Percentiles rank a stretch among this genome's conserved stretches.
phyloP scores from a whole-genome alignment of 164 flowering plant species.

The Macadamia tetraphylla region DNA sequence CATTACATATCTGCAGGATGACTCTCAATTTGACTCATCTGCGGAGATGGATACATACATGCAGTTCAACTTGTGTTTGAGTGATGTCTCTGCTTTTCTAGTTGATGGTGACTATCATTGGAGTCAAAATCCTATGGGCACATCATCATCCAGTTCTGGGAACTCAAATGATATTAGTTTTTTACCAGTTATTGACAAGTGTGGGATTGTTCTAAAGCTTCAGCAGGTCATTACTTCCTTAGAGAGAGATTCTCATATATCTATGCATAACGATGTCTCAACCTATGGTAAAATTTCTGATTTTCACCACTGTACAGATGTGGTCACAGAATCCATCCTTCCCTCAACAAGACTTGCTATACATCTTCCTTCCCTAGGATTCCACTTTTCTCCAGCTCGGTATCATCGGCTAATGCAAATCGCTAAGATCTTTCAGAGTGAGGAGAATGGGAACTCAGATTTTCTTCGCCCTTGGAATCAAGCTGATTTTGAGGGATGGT shows the following conservation, averaged over 20 bases:
- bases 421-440: constrained; percentile 66
- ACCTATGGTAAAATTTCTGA: neutral
- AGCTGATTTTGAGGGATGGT: constrained; percentile 96
- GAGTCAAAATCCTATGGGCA: constrained; percentile 30
- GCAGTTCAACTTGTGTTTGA: constrained; percentile 79
- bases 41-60: constrained; percentile 60
- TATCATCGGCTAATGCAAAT: constrained; percentile 93
- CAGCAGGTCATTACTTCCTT: constrained; percentile 59
- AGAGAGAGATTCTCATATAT: neutral
- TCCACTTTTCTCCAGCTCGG: constrained; percentile 96
- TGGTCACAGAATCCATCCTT: constrained; percentile 50
- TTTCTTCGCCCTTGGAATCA: constrained; percentile 67
- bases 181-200: constrained; percentile 87
- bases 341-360: constrained; percentile 78
- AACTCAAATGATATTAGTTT: constrained; percentile 20
- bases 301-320: constrained; percentile 39
- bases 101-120: constrained; percentile 91
- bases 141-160: constrained; percentile 19
- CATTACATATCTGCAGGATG: constrained; percentile 53
- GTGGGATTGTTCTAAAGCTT: constrained; percentile 71
- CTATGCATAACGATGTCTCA: neutral
- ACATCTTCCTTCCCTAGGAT: constrained; percentile 73
- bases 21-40: constrained; percentile 30
- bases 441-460: constrained; percentile 37
- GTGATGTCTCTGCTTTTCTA: constrained; percentile 91